Base-by-base conservation (phyloP, 179 eudicot genomes). In the Actinidia chinensis region DNA sequence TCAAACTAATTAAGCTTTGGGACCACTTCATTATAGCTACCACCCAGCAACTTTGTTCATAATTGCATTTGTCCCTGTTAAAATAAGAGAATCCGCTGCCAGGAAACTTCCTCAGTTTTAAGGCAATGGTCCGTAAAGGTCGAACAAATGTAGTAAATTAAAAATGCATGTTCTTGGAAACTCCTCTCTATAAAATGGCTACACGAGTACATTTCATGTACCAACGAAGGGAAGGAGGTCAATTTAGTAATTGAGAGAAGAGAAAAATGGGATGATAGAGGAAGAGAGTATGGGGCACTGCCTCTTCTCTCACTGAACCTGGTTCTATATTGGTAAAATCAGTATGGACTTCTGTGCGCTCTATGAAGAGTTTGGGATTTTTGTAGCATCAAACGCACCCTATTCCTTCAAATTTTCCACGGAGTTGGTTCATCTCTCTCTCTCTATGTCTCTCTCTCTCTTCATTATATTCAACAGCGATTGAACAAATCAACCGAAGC, bases 301-400 rank as follows among this genome's bases (percentile, higher is more conserved):
- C 88, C 86, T 20, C 84, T 86, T 5, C 74, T 83, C 55, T 83
- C 86, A 36, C 15, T 86, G 42, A 86, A 86, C 79, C 88, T 74
- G 78, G 83, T 1, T 86, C 88, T 22, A 47, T 83, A 18, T 54
- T 83, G 73, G 84, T 81, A 8, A 76, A 76, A 73, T 83, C 79
- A 20, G 86, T 86, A 4, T 50, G 79, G 77, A 64, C 64, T n/a
- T 83, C 88, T n/a, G 73, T 79, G 9, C 59, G 23, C 81, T 86
- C 71, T 86, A 86, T 20, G 75, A 83, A 56, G 80, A 83, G 88
- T 83, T 60, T 74, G 83, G 40, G 88, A 86, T 55, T 86, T 86
- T 67, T 14, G 64, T 42, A 80, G 76, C 58, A 71, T 86, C 76
- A 83, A 79, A 69, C 84, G 88, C 70, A n/a, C 88, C 88, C 59